phyloP scores from a whole-genome alignment of 2,329 filamentous ascomycete genomes.

The Aulographum hederae region DNA sequence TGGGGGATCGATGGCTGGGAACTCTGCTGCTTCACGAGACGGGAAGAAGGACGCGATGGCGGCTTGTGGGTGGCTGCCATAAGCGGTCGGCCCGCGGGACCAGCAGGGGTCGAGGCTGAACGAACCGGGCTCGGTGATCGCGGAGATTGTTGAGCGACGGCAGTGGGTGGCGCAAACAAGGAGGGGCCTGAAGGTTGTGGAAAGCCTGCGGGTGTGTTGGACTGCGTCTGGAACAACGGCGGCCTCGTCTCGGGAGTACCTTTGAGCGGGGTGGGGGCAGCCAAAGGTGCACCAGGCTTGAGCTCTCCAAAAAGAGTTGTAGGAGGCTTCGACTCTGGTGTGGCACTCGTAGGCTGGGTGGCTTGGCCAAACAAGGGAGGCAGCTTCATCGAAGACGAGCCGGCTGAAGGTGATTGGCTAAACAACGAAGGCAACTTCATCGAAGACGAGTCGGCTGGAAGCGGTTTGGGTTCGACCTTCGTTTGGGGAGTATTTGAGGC shows the following conservation, averaged over 20 bases:
- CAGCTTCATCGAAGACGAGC: no score
- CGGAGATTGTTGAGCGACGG: conserved; percentile 32
- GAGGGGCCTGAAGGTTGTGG: conserved; percentile 27
- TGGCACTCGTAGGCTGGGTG: neutral
- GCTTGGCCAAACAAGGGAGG: neutral
- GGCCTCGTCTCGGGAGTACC: conserved; percentile 1
- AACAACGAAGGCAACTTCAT: no score
- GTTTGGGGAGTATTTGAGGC: neutral
- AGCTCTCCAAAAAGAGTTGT: conserved; percentile 1
- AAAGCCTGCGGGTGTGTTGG: conserved; percentile 16
- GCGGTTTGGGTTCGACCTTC: neutral
- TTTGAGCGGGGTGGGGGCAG: conserved; percentile 5
- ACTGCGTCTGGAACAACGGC: neutral
- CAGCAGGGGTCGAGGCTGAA: conserved; percentile 30
- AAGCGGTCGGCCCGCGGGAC: conserved; percentile 1
- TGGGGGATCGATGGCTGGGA: neutral
- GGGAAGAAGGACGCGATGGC: conserved; percentile 2
- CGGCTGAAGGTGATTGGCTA: neutral
- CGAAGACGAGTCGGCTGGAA: neutral
- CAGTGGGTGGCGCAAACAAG: conserved; percentile 35
- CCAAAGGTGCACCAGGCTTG: conserved; percentile 1
- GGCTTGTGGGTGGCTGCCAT: neutral
- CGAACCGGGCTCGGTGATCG: conserved; percentile 58
- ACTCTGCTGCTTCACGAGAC: neutral
- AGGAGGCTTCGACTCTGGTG: neutral